phyloP scores from a whole-genome alignment of 768 basidiomycete genomes.

The Sutorius australiensis region DNA sequence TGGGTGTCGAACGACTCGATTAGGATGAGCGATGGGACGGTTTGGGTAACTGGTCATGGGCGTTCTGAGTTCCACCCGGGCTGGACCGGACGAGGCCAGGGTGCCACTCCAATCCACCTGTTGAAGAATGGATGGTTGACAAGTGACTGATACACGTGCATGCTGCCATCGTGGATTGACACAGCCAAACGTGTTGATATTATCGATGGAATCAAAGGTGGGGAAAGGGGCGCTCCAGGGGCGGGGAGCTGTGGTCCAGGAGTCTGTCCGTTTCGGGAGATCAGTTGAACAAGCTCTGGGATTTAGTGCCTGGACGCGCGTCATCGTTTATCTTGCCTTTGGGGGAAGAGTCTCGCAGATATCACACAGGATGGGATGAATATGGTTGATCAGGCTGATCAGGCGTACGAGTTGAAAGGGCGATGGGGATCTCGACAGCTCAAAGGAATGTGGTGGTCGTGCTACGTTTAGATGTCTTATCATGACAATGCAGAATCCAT shows the following conservation, averaged over 20 bases:
- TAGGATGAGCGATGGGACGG: background rate
- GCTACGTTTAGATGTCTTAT: conserved; percentile 10
- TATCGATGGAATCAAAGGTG: background rate
- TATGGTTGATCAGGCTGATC: conserved; percentile 3
- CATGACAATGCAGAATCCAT: conserved; percentile 8
- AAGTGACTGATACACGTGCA: background rate
- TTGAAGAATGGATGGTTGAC: no score
- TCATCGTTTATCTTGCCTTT: conserved; percentile 1
- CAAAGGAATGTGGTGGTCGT: background rate
- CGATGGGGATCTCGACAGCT: conserved; percentile 13
- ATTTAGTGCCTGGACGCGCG: conserved; percentile 2
- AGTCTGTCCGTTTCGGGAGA: background rate
- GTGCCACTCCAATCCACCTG: background rate
- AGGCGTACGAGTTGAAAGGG: conserved; percentile 5
- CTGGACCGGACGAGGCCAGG: background rate
- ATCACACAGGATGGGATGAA: conserved; percentile 1
- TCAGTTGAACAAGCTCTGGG: background rate
- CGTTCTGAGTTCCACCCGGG: background rate
- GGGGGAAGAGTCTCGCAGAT: conserved; percentile 1
- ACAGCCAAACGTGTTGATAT: background rate
- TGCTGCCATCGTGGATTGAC: background rate
- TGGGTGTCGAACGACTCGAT: background rate
- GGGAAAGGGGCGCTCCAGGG: background rate
- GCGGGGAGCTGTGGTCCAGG: background rate
- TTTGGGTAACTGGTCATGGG: background rate